Evolutionary conservation across 148 eudicot species (phyloP), one percentile per base, ranked within the genome.

Genomic region (Spergularia bocconei): DNA sequence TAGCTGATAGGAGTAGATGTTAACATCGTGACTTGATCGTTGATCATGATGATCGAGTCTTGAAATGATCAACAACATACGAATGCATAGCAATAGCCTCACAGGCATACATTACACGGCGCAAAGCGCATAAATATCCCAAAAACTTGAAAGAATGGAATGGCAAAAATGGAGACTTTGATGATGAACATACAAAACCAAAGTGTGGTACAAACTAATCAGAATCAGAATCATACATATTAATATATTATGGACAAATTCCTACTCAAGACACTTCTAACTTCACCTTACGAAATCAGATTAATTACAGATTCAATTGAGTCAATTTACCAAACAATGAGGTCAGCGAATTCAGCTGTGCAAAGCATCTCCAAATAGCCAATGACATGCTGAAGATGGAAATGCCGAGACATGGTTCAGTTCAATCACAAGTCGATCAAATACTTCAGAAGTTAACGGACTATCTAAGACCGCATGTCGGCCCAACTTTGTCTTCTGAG

Each of bases 261-360:
- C 19, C 5, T 20, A 68, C 6, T 52, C 71, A 21, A 13, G 71
- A 23, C 38, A 48, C 71, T 68, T 68, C 6, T 50, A 19, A 20
- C 39, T 20, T 20, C 12, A 21, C 14, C 25, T 13, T 51, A 44
- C 12, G 13, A 16, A 23, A 23, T 14, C 21, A 38, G 71, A 68
- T 44, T 72, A 61, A 63, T 14, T 60, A 76, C 73, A 76, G 23
- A 47, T 29, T 16, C 64, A 23, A 25, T 36, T 56, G 17, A 66
- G 50, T 41, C 15, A 15, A 67, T 39, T 53, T 65, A 38, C 59
- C 55, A 75, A 75, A 75, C 12, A 66, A 66, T 66, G 72, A 56
- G 54, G 50, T 56, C 64, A 50, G 33, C 48, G 62, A 11, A 70
- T 54, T 20, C 17, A 12, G 21, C 55, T 39, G 39, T 69, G 56